A percentile compares a stretch with the other conserved stretches of the same genome.
phyloP scores from a whole-genome alignment of 2,329 filamentous ascomycete genomes.

The Colletotrichum sp. region DNA sequence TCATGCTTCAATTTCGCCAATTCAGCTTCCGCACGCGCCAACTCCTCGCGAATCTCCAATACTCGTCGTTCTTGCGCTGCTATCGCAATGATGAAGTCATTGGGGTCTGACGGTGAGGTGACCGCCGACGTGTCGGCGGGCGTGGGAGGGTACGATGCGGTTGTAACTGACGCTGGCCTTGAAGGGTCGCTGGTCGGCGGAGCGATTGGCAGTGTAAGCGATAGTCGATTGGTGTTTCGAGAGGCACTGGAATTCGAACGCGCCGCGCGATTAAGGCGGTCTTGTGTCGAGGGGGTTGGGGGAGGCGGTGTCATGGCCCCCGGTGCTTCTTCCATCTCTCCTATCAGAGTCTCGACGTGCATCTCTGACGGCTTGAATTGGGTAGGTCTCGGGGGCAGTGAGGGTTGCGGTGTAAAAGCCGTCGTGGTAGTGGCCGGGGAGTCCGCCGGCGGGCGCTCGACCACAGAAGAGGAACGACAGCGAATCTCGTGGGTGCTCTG shows the following conservation, averaged over 20 bases:
- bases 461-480: conserved; percentile 43
- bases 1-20: conserved; percentile 80
- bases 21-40: conserved; percentile 81
- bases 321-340: conserved; percentile 9
- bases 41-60: conserved; percentile 87
- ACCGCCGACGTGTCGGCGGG: conserved; percentile 49
- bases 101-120: conserved; percentile 57
- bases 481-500: conserved; percentile 39
- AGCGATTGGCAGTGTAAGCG: conserved; percentile 66
- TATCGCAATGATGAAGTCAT: conserved; percentile 83
- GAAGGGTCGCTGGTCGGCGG: conserved; percentile 56
- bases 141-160: conserved; percentile 54
- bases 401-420: conserved; percentile 13
- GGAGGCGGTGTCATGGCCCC: conserved; percentile 37
- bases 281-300: conserved; percentile 41
- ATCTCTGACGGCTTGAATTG: conserved; percentile 4
- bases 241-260: conserved; percentile 59
- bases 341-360: conserved; percentile 6
- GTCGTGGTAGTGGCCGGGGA: conserved; percentile 21
- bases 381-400: background rate
- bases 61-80: conserved; percentile 92
- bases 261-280: conserved; percentile 47
- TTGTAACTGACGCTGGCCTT: conserved; percentile 54
- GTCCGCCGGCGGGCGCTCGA: conserved; percentile 36
- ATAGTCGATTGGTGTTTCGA: conserved; percentile 62